Percentiles rank a stretch among this genome's conserved stretches.
These are phyloP conservation scores for Globisporangium radiosum DNA, from an alignment of 352 stramenopile species.

Conservation along the genomic window DNA sequence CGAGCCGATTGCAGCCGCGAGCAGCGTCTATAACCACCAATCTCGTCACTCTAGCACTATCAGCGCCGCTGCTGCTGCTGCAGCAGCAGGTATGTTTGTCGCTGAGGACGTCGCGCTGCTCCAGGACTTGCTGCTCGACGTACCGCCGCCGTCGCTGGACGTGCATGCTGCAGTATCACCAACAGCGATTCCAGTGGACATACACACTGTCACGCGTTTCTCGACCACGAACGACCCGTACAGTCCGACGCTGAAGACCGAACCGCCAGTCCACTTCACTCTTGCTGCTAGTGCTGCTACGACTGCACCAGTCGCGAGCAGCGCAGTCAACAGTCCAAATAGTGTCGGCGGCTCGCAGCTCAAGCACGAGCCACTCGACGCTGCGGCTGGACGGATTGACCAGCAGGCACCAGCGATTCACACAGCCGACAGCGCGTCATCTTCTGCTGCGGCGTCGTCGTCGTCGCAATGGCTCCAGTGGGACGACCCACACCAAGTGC, in stretches of 20 bases:
- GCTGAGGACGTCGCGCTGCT: slow-evolving; percentile 12
- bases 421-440: no score
- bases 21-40: not conserved
- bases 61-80: not conserved
- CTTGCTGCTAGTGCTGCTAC: not conserved
- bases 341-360: not conserved
- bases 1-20: not conserved
- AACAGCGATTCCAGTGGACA: no score
- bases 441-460: not conserved
- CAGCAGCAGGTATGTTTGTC: not conserved
- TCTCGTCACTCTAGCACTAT: not conserved
- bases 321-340: not conserved
- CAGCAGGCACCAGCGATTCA: not conserved
- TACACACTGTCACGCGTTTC: no score
- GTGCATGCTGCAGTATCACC: not conserved
- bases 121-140: slow-evolving; percentile 9
- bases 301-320: not conserved
- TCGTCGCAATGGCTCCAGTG: slow-evolving; percentile 42
- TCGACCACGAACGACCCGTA: no score
- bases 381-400: not conserved
- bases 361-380: slow-evolving; percentile 2
- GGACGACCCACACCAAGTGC: slow-evolving; percentile 20
- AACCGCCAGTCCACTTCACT: no score
- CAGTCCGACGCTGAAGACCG: no score
- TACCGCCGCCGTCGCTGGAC: not conserved